These are phyloP conservation scores for Houttuynia cordata DNA, from an alignment of 164 flowering plant genomes.

Conservation along the genomic window DNA sequence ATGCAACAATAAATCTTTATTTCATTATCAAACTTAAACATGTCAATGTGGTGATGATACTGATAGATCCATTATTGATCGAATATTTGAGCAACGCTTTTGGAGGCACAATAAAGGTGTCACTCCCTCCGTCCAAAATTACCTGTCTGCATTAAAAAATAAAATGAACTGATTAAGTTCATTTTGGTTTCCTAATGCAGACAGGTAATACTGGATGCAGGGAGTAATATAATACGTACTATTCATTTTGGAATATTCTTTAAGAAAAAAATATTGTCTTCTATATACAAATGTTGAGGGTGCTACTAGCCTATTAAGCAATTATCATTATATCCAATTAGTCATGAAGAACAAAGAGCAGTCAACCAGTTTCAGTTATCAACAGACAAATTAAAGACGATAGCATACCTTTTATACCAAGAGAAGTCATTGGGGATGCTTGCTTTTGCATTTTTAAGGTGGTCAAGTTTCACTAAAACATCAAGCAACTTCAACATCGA, in stretches of 20 bases:
- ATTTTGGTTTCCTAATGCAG: no score
- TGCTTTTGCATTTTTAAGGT: constrained; percentile 99
- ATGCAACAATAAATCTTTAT: no score
- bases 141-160: no score
- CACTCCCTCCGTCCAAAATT: no score
- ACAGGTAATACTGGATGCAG: no score
- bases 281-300: neutral
- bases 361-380: neutral
- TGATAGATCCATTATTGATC: no score
- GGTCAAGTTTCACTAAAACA: constrained; percentile 93
- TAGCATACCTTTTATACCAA: constrained; percentile 90
- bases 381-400: neutral
- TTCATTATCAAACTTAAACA: no score
- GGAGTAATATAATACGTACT: no score
- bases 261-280: neutral
- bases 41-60: no score
- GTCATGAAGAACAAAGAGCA: neutral
- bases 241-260: neutral
- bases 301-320: neutral
- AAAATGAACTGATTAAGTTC: no score
- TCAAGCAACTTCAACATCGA: constrained; percentile 95
- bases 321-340: neutral
- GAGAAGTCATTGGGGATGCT: constrained; percentile 99
- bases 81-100: no score
- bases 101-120: no score